Conservation (phyloP, 345 rosid genomes). For the Erodium maritimum region DNA sequence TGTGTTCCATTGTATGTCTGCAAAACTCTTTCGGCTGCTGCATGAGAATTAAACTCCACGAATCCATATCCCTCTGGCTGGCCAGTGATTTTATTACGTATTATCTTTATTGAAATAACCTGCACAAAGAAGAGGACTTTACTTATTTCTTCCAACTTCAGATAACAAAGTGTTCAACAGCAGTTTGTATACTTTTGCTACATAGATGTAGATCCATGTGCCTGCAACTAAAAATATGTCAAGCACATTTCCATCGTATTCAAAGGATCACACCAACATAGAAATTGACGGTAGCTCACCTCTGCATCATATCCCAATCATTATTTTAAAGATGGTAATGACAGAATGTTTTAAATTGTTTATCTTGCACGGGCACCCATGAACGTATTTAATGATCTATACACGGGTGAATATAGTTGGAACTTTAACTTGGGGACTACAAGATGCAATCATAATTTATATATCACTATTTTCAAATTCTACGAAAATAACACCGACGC, state of each 20-base stretch:
- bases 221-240: background rate
- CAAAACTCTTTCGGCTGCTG: slow-evolving; percentile 77
- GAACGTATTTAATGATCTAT: too few relatives aligned
- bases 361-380: too few relatives aligned
- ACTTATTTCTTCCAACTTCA: background rate
- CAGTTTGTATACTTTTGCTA: too few relatives aligned
- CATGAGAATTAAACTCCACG: slow-evolving; percentile 81
- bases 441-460: too few relatives aligned
- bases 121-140: slow-evolving; percentile 13
- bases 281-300: background rate
- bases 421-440: too few relatives aligned
- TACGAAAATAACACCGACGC: too few relatives aligned
- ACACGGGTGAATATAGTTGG: too few relatives aligned
- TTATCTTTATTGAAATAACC: slow-evolving; percentile 83
- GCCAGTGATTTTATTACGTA: slow-evolving; percentile 86
- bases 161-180: too few relatives aligned
- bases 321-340: background rate
- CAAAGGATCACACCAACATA: background rate
- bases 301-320: background rate
- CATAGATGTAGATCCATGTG: too few relatives aligned
- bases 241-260: background rate
- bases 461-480: too few relatives aligned
- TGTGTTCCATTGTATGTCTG: slow-evolving; percentile 75
- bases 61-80: slow-evolving; percentile 98
- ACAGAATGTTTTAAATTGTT: background rate